phyloP scores from a whole-genome alignment of 305 asterid species.

The Ruellia speciosa region DNA sequence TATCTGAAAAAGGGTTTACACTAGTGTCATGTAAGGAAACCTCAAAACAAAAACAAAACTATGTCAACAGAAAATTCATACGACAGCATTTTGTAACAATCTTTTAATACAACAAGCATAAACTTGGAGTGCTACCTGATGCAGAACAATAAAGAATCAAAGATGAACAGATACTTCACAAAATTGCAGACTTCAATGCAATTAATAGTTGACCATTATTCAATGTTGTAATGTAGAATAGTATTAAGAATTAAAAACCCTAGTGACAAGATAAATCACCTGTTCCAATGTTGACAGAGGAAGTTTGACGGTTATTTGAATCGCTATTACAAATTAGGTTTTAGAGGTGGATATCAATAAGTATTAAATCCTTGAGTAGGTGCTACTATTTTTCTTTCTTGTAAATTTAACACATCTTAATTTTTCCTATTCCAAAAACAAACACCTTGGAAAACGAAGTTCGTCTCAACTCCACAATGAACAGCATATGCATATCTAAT shows the following conservation, averaged over 20 bases:
- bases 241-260: neutral
- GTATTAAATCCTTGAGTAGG: too few relatives aligned
- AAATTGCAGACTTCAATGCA: neutral
- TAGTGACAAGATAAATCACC: too few relatives aligned
- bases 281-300: too few relatives aligned
- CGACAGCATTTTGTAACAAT: conserved; percentile 9
- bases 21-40: conserved; percentile 1
- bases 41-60: neutral
- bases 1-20: conserved; percentile 7
- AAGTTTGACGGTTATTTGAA: too few relatives aligned
- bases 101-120: conserved; percentile 3
- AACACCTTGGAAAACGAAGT: too few relatives aligned
- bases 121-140: conserved; percentile 12
- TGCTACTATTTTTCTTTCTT: too few relatives aligned
- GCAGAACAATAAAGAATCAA: conserved; percentile 1
- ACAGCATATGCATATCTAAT: too few relatives aligned
- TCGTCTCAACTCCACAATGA: too few relatives aligned
- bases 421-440: too few relatives aligned
- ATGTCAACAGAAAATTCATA: conserved; percentile 5
- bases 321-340: too few relatives aligned
- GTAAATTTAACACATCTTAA: too few relatives aligned
- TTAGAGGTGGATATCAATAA: too few relatives aligned
- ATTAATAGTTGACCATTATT: neutral
- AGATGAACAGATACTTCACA: neutral
- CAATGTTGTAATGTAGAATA: neutral